phyloP scores from a whole-genome alignment of 192 early-diverging fungal genomes.

The Podochytrium sp. region DNA sequence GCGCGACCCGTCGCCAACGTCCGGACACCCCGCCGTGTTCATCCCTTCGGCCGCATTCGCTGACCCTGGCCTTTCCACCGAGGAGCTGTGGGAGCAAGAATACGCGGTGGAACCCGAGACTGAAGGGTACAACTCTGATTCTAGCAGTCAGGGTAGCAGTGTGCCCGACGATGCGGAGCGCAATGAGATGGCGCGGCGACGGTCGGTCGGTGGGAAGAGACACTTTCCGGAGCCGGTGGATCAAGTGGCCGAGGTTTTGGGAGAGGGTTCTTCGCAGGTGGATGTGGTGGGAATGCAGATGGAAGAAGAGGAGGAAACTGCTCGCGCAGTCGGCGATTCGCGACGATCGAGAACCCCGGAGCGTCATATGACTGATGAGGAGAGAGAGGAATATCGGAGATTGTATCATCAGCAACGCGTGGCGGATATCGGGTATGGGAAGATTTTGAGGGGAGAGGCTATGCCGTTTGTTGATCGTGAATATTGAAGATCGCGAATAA shows the following conservation, averaged over 20 bases:
- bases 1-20: too few relatives aligned
- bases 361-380: too few relatives aligned
- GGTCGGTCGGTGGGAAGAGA: neutral
- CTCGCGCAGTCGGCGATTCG: too few relatives aligned
- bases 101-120: neutral
- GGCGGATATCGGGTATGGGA: conserved; percentile 28
- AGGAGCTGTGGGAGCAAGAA: conserved; percentile 15
- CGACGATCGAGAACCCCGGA: too few relatives aligned
- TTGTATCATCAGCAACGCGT: conserved; percentile 16
- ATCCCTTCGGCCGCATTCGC: neutral
- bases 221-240: neutral
- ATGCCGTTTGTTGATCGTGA: neutral
- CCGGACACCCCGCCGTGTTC: neutral
- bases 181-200: neutral
- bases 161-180: neutral
- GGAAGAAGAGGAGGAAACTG: too few relatives aligned
- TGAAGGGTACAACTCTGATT: too few relatives aligned
- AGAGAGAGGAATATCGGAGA: too few relatives aligned
- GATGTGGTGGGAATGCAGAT: neutral
- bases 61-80: conserved; percentile 10
- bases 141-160: too few relatives aligned
- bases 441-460: neutral
- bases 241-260: neutral
- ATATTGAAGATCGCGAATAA: too few relatives aligned
- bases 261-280: too few relatives aligned